Conservation (phyloP, 371 early-diverging fungal species). For the Mucor piriformis region DNA sequence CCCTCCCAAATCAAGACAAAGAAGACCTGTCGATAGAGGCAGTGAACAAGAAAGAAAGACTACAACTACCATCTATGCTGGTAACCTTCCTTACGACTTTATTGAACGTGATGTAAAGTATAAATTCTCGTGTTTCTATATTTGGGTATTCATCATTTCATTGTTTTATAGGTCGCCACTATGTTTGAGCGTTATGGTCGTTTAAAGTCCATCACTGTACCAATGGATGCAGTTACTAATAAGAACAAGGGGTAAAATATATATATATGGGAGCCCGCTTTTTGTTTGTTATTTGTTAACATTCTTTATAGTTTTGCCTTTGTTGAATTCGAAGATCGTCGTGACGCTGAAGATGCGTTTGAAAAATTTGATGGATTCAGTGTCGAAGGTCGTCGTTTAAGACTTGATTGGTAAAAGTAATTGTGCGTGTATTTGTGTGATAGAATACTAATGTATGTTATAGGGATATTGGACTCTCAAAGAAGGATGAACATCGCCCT, state of each 20-base stretch:
- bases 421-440: neutral
- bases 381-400: slow-evolving; percentile 74
- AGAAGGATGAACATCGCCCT: slow-evolving; percentile 60
- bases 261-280: slow-evolving; percentile 25
- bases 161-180: slow-evolving; percentile 43
- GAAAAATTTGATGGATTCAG: slow-evolving; percentile 72
- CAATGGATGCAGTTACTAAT: slow-evolving; percentile 69
- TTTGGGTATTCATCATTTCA: neutral
- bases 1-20: slow-evolving; percentile 56
- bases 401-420: slow-evolving; percentile 69
- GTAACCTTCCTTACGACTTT: slow-evolving; percentile 80
- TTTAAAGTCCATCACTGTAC: slow-evolving; percentile 68
- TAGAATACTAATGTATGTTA: neutral
- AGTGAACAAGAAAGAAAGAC: slow-evolving; percentile 66
- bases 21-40: slow-evolving; percentile 69
- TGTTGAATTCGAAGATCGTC: slow-evolving; percentile 75
- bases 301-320: slow-evolving; percentile 59
- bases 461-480: slow-evolving; percentile 70
- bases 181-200: slow-evolving; percentile 80
- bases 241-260: slow-evolving; percentile 68
- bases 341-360: slow-evolving; percentile 79
- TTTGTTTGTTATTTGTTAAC: slow-evolving; percentile 28
- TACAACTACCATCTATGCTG: slow-evolving; percentile 74
- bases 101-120: slow-evolving; percentile 66
- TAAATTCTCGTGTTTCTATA: neutral